Base-by-base conservation (phyloP, 139 green algal species). In the Monoraphidium neglectum region DNA sequence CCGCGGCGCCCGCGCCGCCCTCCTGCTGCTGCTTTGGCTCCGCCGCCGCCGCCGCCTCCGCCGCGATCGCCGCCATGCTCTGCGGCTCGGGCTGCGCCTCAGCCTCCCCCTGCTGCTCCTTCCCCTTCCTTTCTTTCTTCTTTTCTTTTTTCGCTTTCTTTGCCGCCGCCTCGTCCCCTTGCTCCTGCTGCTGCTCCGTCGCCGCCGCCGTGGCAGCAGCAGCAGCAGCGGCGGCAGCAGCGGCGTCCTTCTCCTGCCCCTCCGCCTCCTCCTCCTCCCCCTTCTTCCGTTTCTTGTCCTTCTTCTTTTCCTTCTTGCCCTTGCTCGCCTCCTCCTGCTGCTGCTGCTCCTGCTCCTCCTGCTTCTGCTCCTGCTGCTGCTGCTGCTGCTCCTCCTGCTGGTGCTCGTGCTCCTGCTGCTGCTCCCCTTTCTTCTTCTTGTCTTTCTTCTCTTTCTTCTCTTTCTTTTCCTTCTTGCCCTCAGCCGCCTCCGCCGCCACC, bases 381-480 rank as follows among this genome's bases (percentile, higher is more conserved):
- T 51, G 43, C 43, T 51, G 8, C 43, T 12, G 43, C 43, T 51
- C 12, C 8, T 12, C 43, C 43, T 51, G 43, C 43, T 12, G 8
- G 43, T 8, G 43, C 43, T 12, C 43, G 43, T 8, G 8, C 28
- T 8, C 57, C 28, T 65, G 12, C 13, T 10, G 57, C n/a, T 65
- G 57, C 46, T 32, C 33, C 46, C 33, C 46, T 23, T 72, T 24
- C 57, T 61, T 10, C 57, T 70, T 70, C 2, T n/a, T 15, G 16
- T 70, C n/a, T 37, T 76, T 51, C 16, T 67, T 23, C 15, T 80
- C 57, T 18, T 76, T 63, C 4, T 49, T 35, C 54, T 81, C 70
- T 54, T 81, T 70, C 53, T 49, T 24, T 36, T 80, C 73, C n/a
- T 80, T 74, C 54, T 47, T 68, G 26, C 30, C 65, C 15, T 51